A percentile compares a stretch with the other conserved stretches of the same genome.
Conservation (phyloP, 495 filamentous ascomycete genomes). For the Neurospora tetrasperma region DNA sequence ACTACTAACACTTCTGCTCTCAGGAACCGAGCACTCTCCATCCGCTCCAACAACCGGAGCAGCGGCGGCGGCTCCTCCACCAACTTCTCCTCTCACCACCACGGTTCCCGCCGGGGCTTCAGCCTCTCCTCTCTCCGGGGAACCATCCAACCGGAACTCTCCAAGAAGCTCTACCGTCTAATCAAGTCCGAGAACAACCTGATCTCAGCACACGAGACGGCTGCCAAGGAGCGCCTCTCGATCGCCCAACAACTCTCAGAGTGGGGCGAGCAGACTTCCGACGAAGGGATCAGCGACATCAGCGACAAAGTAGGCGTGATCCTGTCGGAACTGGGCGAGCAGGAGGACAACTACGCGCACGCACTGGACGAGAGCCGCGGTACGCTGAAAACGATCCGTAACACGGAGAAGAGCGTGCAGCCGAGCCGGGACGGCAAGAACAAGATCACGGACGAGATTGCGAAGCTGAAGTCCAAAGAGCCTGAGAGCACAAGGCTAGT, state of each 20-base stretch:
- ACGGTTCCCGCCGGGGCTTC: conserved; percentile 50
- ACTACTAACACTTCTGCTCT: not conserved
- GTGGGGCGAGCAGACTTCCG: conserved; percentile 84
- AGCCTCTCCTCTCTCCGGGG: conserved; percentile 74
- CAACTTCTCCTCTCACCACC: conserved; percentile 27
- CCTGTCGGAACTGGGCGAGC: conserved; percentile 80
- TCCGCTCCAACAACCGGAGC: conserved; percentile 19
- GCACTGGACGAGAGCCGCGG: conserved; percentile 73
- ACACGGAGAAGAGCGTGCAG: conserved; percentile 89
- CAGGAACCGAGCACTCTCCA: conserved; percentile 51
- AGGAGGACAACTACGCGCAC: conserved; percentile 80
- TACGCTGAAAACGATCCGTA: conserved; percentile 78
- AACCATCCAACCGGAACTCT: conserved; percentile 71
- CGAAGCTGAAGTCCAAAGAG: conserved; percentile 79
- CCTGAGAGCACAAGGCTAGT: conserved; percentile 65
- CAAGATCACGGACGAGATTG: conserved; percentile 84
- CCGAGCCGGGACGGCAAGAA: conserved; percentile 74
- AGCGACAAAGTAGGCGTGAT: conserved; percentile 91
- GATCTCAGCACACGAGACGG: conserved; percentile 71
- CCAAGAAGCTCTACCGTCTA: conserved; percentile 72
- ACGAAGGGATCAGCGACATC: conserved; percentile 79
- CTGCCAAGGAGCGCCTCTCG: conserved; percentile 66
- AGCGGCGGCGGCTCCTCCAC: conserved; percentile 26
- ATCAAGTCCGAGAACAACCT: conserved; percentile 87
- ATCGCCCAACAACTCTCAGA: conserved; percentile 89